Evolutionary conservation across 2,329 filamentous ascomycete genomes (phyloP), one percentile per base, ranked within the genome.

Genomic region (Chaetomiaceae sp.): DNA sequence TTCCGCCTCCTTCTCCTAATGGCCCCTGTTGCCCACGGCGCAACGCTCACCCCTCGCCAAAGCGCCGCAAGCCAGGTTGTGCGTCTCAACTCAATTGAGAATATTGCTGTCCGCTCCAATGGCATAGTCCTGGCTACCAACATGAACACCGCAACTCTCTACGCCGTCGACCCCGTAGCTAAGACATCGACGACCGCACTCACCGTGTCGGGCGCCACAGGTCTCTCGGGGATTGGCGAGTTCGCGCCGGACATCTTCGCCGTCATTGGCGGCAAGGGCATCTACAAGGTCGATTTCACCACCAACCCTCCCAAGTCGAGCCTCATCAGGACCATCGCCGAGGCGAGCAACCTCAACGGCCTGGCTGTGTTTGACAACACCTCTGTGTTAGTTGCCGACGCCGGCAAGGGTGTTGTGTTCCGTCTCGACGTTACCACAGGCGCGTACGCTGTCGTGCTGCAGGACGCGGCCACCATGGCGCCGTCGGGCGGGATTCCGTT

Each of bases 121-220:
- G 62, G 62, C 22, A 52, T 57, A 34, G 55, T 65, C 32, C 56
- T 65, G 11, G 61, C 58, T 12, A 64, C 61, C 41, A 62, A 61
- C 55, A 62, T 64, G 59, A 62, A 64, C 55, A 55, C 53, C n/a
- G 56, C 61, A 14, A 58, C 57, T 36, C 54, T 65, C 38, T 62
- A 59, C 48, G 38, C 51, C 26, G 44, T 65, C 34, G 58, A 63
- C 54, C 53, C 58, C 1, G 42, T 51, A 0, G 48, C 55, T 38
- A 62, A 62, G 44, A 61, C 57, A 0, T 59, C 56, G 1, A 49
- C 54, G 9, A 62, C 60, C 8, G 58, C 57, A n/a, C 43, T 63
- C 8, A 42, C 49, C 4, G 56, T 63, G 14, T 56, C 57, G 3
- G 60, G 59, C 11, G 53, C 60, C 8, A 36, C 49, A 2, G 61